A percentile compares a stretch with the other conserved stretches of the same genome.
Conservation (phyloP, 495 filamentous ascomycete species). For the Talaromyces proteolyticus region DNA sequence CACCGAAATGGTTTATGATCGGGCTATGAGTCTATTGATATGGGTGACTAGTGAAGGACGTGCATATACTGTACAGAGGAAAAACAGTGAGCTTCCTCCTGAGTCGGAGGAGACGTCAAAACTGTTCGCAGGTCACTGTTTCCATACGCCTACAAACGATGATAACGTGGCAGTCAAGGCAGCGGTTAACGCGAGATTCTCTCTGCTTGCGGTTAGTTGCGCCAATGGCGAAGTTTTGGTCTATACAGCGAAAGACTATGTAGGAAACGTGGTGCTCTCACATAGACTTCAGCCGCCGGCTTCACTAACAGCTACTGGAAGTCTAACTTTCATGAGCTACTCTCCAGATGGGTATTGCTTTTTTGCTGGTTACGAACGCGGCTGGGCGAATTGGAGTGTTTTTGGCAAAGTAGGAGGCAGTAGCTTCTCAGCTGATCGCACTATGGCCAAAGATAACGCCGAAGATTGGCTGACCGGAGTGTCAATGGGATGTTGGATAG, state of each 20-base stretch:
- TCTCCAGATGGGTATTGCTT: conserved; percentile 96
- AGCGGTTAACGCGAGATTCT: conserved; percentile 90
- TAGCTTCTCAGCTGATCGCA: conserved; percentile 67
- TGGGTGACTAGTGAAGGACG: conserved; percentile 90
- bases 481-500: conserved; percentile 73
- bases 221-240: conserved; percentile 73
- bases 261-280: conserved; percentile 87
- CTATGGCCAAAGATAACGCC: conserved; percentile 55
- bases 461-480: conserved; percentile 81
- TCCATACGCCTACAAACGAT: conserved; percentile 63
- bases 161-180: conserved; percentile 61
- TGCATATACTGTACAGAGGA: conserved; percentile 86
- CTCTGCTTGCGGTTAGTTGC: conserved; percentile 83
- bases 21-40: conserved; percentile 92
- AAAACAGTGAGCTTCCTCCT: conserved; percentile 21
- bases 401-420: conserved; percentile 83
- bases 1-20: conserved; percentile 86
- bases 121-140: conserved; percentile 86
- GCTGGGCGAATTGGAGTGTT: conserved; percentile 96
- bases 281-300: conserved; percentile 66
- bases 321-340: conserved; percentile 70
- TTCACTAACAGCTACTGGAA: conserved; percentile 57
- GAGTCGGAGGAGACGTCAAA: conserved; percentile 43
- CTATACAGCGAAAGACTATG: conserved; percentile 88
- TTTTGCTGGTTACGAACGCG: conserved; percentile 87